phyloP scores from a whole-genome alignment of 208 protist species.

The Acanthamoeba comandoni region DNA sequence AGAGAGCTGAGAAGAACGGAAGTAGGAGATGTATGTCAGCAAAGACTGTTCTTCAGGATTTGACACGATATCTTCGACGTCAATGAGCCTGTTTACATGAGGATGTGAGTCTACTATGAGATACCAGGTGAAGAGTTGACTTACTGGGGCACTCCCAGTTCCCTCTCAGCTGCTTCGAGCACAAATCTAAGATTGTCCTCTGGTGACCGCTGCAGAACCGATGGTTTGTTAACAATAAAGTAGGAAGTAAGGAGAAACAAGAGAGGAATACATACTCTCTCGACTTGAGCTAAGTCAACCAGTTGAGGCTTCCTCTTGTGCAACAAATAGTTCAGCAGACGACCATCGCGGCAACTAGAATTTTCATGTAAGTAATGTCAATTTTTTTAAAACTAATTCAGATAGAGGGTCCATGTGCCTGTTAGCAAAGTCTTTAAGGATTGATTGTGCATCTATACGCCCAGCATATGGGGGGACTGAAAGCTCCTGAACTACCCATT shows the following conservation, averaged over 20 bases:
- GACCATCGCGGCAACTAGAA: conserved; percentile 64
- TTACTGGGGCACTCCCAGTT: conserved; percentile 25
- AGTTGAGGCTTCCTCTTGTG: conserved; percentile 17
- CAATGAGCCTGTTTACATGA: not conserved
- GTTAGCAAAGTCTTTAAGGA: conserved; percentile 37
- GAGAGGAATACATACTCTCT: not conserved
- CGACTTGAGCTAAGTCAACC: conserved; percentile 2
- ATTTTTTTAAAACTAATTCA: too few species aligned
- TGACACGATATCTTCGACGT: conserved; percentile 24
- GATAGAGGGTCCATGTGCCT: not conserved
- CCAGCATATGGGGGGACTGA: conserved; percentile 1
- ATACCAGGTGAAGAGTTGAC: too few species aligned
- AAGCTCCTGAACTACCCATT: conserved; percentile 51
- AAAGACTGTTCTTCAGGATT: conserved; percentile 42
- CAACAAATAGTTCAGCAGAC: conserved; percentile 60
- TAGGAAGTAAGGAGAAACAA: not conserved
- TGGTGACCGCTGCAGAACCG: not conserved
- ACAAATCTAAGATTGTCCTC: conserved; percentile 1
- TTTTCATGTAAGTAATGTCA: not conserved
- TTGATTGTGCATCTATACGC: not conserved
- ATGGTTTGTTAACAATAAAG: too few species aligned
- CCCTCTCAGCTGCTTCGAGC: conserved; percentile 39
- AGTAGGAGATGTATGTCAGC: conserved; percentile 65
- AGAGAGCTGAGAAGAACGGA: conserved; percentile 42
- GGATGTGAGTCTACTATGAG: too few species aligned